Conservation (phyloP, 2,329 filamentous ascomycete genomes). For the Ampelomyces quisqualis region DNA sequence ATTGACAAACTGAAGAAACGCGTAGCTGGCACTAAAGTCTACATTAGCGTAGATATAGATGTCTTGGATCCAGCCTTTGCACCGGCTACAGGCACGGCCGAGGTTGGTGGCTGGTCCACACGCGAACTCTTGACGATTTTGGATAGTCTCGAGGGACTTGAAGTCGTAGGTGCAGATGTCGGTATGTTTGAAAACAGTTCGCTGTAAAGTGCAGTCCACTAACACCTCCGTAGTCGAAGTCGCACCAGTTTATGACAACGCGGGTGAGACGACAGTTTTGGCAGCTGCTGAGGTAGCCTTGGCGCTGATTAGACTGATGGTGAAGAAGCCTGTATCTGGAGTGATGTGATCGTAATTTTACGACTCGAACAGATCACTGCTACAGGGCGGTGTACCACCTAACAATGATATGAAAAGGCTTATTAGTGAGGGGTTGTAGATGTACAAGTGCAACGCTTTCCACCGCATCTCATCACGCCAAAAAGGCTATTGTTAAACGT, state of each 20-base stretch:
- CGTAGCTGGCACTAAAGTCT: slow-evolving; percentile 55
- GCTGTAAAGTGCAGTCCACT: not conserved
- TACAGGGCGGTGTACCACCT: too few relatives aligned
- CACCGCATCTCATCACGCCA: too few relatives aligned
- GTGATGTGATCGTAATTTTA: not conserved
- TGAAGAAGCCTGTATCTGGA: slow-evolving; percentile 29
- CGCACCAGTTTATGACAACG: slow-evolving; percentile 62
- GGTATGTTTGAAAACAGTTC: slow-evolving; percentile 42
- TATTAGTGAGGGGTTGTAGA: too few relatives aligned
- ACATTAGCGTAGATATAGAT: slow-evolving; percentile 60
- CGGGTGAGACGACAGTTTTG: slow-evolving; percentile 59
- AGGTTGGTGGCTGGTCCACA: slow-evolving; percentile 63
- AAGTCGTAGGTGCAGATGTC: slow-evolving; percentile 61
- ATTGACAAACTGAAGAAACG: slow-evolving; percentile 53
- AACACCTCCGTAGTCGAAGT: slow-evolving; percentile 54
- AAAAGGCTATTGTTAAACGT: too few relatives aligned
- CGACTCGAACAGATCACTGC: not conserved
- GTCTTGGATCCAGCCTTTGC: slow-evolving; percentile 59
- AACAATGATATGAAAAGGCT: too few relatives aligned
- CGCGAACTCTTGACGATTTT: slow-evolving; percentile 60
- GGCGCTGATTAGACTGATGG: slow-evolving; percentile 53
- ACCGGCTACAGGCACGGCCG: slow-evolving; percentile 60
- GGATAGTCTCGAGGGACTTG: slow-evolving; percentile 58
- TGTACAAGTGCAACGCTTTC: too few relatives aligned
- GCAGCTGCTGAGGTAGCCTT: slow-evolving; percentile 58